Base-by-base conservation (phyloP, 179 eudicot species). In the Patellifolia procumbens region DNA sequence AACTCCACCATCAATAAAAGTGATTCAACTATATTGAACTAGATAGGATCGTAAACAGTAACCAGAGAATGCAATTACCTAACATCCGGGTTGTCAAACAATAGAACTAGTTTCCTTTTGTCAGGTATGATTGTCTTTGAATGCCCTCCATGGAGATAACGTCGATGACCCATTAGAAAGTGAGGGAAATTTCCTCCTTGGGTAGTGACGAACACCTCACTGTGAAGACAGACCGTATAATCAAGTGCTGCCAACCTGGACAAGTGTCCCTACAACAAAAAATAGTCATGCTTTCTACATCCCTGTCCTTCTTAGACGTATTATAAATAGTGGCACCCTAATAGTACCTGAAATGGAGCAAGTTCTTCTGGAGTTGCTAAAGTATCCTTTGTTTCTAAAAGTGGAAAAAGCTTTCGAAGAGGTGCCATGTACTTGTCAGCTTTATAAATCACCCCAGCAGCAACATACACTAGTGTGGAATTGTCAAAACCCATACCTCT, bases 101-200 rank as follows among this genome's bases (percentile, higher is more conserved):
- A 75, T 49, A 89, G 74, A 34, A 89, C 98, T 56, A 96, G 79
- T 81, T 91, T 96, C 82, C 94, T 85, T 82, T 96, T 96, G 76
- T 93, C 99, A 7, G 99, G 99, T 55, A 83, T 87, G 74, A 93
- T 85, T 2, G 98, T 93, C 84, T 90, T 89, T 56, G 99, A 87
- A 81, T 96, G 98, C 60, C 98, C 99, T 78, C 90, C 97, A 66
- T 91, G 78, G 12, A 93, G 75, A 80, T 90, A 96, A 64, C 99
- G 96, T 68, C 99, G 84, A 55, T 96, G 98, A 56, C 99, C 99
- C 86, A 90, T 91, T 83, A 96, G 82, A 80, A 96, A 93, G 82
- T 96, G 99, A 22, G 99, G 99, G 68, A 96, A 96, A 69, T 96
- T 96, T 51, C 99, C 98, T 68, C 98, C 99, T 81, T 96, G 98